phyloP scores from a whole-genome alignment of 164 flowering plant species.

The Brasenia schreberi region DNA sequence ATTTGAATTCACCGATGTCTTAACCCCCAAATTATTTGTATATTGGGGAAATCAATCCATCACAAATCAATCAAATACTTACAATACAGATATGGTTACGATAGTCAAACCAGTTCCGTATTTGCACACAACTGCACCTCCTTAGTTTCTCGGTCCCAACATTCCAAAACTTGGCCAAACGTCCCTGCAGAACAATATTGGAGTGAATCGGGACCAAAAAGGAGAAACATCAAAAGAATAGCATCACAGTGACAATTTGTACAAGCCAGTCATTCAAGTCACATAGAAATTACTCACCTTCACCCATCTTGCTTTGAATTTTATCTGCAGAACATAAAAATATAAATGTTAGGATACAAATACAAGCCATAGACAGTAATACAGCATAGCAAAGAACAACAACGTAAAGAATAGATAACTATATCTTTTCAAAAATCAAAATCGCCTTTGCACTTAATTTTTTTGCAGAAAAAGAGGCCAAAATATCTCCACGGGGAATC shows the following conservation, averaged over 20 bases:
- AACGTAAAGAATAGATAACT: no score
- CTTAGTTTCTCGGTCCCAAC: conserved; percentile 82
- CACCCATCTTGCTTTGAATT: conserved; percentile 84
- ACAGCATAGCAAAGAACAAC: no score
- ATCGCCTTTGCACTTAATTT: no score
- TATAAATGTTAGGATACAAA: background rate
- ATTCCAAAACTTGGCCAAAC: conserved; percentile 95
- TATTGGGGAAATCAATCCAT: conserved; percentile 45
- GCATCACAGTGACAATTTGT: background rate
- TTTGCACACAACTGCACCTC: conserved; percentile 99
- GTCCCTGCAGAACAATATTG: conserved; percentile 40
- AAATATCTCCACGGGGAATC: no score
- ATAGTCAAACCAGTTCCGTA: conserved; percentile 99
- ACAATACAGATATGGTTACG: conserved; percentile 99
- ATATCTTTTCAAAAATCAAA: no score
- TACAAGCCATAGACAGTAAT: no score
- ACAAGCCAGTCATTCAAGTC: background rate
- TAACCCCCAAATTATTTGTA: conserved; percentile 41
- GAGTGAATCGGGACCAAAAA: background rate
- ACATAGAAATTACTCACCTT: conserved; percentile 29
- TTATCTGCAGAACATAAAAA: conserved; percentile 36
- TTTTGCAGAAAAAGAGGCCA: no score
- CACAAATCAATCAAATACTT: conserved; percentile 61
- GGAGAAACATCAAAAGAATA: background rate
- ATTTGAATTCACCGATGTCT: conserved; percentile 69